Evolutionary conservation across 345 rosid species (phyloP), one percentile per base, ranked within the genome.

Genomic region (Atalantia buxifolia): DNA sequence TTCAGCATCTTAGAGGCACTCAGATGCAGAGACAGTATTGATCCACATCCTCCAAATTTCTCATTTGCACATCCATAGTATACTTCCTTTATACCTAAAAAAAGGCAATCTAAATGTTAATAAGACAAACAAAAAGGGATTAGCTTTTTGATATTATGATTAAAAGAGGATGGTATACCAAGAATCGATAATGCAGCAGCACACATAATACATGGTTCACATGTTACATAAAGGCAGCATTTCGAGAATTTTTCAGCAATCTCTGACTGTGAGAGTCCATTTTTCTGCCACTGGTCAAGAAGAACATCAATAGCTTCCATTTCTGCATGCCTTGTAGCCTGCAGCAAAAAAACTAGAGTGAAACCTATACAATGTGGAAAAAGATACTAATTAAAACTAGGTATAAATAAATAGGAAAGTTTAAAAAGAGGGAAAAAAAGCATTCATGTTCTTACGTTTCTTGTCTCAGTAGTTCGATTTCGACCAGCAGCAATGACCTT

Each of bases 171-270:
- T 48, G 24, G 50, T 25, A 76, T 89, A 92, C 95, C 92, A 57
- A 94, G 86, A 80, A 91, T 87, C 4, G 95, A 90, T 82, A 91
- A 84, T 62, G 97, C 97, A 1, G 95, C 88, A 78, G 97, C 97
- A 82, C 97, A 96, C 98, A 95, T 93, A 66, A 92, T 94, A 83
- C 97, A 94, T 19, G 93, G 97, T 88, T 93, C 99, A 82, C 95
- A 92, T 78, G 99, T 90, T 66, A 92, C 98, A 65, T 90, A 96
- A 71, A 92, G 90, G 70, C 69, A 40, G 78, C 93, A 96, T 42
- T 77, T 77, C 18, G 90, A 91, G 82, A 92, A 90, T 7, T 78
- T 89, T 72, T 91, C 88, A 33, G 91, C 92, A 75, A 90, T 90
- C 84, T 89, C 85, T 62, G 84, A 76, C 36, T 76, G 78, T 25